phyloP scores from a whole-genome alignment of 495 filamentous ascomycete genomes.

The Aspergillus egyptiacus region DNA sequence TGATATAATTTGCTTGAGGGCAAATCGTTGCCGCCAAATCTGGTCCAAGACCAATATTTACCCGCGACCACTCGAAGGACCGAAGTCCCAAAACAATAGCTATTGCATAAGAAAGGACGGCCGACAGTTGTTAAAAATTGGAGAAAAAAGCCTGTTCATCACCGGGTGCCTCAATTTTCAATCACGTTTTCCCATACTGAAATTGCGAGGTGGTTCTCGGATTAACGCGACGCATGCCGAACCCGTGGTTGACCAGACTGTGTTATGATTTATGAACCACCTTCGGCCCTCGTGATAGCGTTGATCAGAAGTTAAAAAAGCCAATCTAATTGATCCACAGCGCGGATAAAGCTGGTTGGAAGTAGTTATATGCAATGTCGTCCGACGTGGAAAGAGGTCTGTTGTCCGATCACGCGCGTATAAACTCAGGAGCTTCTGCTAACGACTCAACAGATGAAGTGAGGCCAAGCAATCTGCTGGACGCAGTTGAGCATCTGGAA shows the following conservation, averaged over 20 bases:
- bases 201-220: background rate
- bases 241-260: background rate
- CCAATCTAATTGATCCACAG: background rate
- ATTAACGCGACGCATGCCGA: background rate
- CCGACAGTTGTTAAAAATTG: background rate
- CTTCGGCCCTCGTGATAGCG: background rate
- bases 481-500: constrained; percentile 40
- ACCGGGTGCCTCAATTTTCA: too few species aligned
- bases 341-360: background rate
- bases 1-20: background rate
- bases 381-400: constrained; percentile 18
- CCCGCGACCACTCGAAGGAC: constrained; percentile 1
- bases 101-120: too few species aligned
- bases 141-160: too few species aligned
- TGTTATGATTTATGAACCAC: background rate
- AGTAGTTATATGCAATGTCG: constrained; percentile 11
- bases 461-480: constrained; percentile 25
- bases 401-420: background rate
- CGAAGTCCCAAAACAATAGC: background rate
- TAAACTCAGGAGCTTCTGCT: background rate
- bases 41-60: constrained; percentile 3
- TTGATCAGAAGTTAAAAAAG: background rate
- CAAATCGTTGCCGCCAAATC: background rate
- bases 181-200: too few species aligned
- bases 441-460: constrained; percentile 14